These are phyloP conservation scores for Trametes elegans DNA, from an alignment of 768 basidiomycete genomes.

Conservation along the genomic window DNA sequence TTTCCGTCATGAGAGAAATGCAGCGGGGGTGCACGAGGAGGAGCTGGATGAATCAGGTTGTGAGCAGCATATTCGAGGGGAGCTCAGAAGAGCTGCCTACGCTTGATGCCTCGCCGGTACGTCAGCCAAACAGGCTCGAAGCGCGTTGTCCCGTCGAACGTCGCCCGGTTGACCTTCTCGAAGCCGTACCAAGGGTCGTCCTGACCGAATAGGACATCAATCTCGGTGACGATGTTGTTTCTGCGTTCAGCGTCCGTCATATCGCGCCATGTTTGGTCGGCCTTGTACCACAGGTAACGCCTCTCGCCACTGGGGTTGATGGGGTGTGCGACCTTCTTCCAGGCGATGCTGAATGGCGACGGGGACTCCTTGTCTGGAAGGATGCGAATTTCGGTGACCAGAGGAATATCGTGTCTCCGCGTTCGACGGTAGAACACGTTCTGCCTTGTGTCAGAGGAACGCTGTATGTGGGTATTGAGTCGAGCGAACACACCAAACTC, in stretches of 20 bases:
- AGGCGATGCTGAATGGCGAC: constrained; percentile 44
- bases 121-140: constrained; percentile 60
- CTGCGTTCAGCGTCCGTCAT: constrained; percentile 57
- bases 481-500: constrained; percentile 51
- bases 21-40: constrained; percentile 72
- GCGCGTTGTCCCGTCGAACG: constrained; percentile 42
- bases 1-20: constrained; percentile 82
- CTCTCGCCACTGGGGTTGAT: constrained; percentile 43
- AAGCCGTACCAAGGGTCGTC: constrained; percentile 87
- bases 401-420: constrained; percentile 73
- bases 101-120: constrained; percentile 68
- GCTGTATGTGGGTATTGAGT: too few species aligned
- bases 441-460: constrained; percentile 33
- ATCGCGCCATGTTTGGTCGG: constrained; percentile 59
- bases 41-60: constrained; percentile 37
- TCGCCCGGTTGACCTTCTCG: constrained; percentile 61
- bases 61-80: constrained; percentile 3
- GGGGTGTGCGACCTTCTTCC: constrained; percentile 56
- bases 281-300: constrained; percentile 77
- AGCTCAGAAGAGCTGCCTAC: constrained; percentile 39
- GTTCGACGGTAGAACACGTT: constrained; percentile 85
- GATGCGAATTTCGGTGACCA: constrained; percentile 72
- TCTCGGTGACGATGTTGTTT: constrained; percentile 74
- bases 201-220: constrained; percentile 90
- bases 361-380: constrained; percentile 56